Evolutionary conservation across 2,329 filamentous ascomycete genomes (phyloP), one percentile per base, ranked within the genome.

Genomic region (Apiospora hydei): DNA sequence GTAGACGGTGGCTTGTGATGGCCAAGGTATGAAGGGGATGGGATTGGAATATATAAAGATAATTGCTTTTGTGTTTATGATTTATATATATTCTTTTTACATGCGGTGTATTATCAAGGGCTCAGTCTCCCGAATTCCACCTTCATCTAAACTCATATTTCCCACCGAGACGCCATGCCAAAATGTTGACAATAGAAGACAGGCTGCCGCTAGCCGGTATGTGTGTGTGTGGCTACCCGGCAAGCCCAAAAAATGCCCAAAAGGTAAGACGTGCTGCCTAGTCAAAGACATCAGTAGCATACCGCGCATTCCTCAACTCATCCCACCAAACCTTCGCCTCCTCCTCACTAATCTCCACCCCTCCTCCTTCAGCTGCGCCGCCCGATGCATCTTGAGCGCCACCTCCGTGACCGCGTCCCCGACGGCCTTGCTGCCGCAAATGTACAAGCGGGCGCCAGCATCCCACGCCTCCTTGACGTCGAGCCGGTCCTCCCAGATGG

Each of bases 221-320:
- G 0, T 57, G 16, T 49, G 26, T 8, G 0, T 57, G 16, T 18
- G 51, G 51, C 51, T 34, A 34, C 26, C 18, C 41, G n/a, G 49
- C 49, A 57, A 57, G n/a, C 7, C 3, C 30, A 38, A 34, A 6
- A 38, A 18, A 21, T 21, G 47, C 21, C 30, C 30, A n/a, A 38
- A n/a, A 21, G 0, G 4, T 16, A 4, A 57, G 4, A 16, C 11
- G 16, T 10, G 10, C 5, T 21, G 11, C 67, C 75, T 69, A 89
- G 74, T 89, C 87, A 83, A 91, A 91, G 18, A 91, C 89, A 81
- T 91, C 89, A 3, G 86, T 88, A 21, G 88, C 86, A 75, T 88
- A 91, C 38, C 89, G 81, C 79, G 87, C 85, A 71, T 90, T 90
- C 72, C 85, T 79, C 69, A 86, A 76, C 43, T 80, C 82, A 46